These are phyloP conservation scores for Mycosphaerella arachidis DNA, from an alignment of 2,329 filamentous ascomycete genomes.

Conservation along the genomic window DNA sequence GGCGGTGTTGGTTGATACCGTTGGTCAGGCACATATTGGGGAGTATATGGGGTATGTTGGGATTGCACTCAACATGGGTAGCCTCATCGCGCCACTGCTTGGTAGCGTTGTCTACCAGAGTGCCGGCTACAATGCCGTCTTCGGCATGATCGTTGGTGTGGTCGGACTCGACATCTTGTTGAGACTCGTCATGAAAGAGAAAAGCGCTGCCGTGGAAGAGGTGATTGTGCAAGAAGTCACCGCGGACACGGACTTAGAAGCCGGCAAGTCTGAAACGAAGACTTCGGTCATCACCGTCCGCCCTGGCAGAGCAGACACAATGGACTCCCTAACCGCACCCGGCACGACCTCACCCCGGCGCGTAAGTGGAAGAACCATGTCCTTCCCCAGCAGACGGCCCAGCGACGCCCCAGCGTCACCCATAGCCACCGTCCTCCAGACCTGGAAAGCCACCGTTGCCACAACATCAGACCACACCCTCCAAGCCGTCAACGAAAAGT, in stretches of 20 bases:
- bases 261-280: not conserved
- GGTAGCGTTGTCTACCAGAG: slow-evolving; percentile 62
- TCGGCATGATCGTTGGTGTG: slow-evolving; percentile 16
- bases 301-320: not conserved
- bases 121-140: slow-evolving; percentile 34
- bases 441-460: not conserved
- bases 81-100: slow-evolving; percentile 60
- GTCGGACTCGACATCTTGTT: slow-evolving; percentile 18
- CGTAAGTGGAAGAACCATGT: not conserved
- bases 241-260: not conserved
- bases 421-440: not conserved
- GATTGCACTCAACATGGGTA: slow-evolving; percentile 58
- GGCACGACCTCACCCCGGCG: not conserved
- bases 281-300: not conserved
- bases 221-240: not conserved
- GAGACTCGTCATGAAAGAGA: slow-evolving; percentile 21
- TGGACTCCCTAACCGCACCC: not conserved
- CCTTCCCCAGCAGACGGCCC: not conserved
- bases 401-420: not conserved
- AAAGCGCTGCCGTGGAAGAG: not conserved
- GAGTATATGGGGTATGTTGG: slow-evolving; percentile 62
- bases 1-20: slow-evolving; percentile 66
- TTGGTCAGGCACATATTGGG: slow-evolving; percentile 56
- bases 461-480: not conserved
- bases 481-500: not conserved